Evolutionary conservation across 345 rosid genomes (phyloP), one percentile per base, ranked within the genome.

Genomic region (Kernera saxatilis): DNA sequence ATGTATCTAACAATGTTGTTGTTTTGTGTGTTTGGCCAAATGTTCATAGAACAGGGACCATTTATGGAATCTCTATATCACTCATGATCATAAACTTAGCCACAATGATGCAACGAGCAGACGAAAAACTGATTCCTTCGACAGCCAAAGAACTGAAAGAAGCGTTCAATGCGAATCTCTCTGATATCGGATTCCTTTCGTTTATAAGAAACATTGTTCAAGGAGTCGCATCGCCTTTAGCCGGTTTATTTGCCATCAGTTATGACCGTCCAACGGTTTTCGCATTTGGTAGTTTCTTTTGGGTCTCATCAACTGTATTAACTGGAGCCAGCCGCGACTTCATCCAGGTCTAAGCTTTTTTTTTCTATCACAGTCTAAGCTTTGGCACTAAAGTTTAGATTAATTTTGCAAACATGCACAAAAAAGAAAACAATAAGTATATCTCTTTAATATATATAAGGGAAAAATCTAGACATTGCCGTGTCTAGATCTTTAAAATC

Each of bases 121-220:
- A 92, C 39, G 98, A 92, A 75, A 92, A 86, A 74, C 94, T 89
- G 27, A 87, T 92, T 46, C 91, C 94, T 26, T 64, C 98, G 14
- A 91, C 86, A 40, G 87, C 90, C 71, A 92, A 86, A 84, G 98
- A 89, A 84, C 83, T 92, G 22, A 92, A 91, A 54, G 96, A 90
- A 81, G 88, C 95, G 23, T 92, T 90, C 68, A 82, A 74, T 58
- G 95, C 88, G 0, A 88, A 93, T 8, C 93, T 96, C 1, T 83
- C 91, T 15, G 86, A 78, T 76, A 82, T 92, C 8, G 96, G 98
- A 25, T 84, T 87, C 60, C 90, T 92, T 45, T 90, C 93, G 27
- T 90, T 92, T 81, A 75, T 88, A 63, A 87, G 96, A 80, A 92
- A 84, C 70, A 81, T 90, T 14, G 88, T 84, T 75, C 97, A 88